Evolutionary conservation across 768 basidiomycete genomes (phyloP), one percentile per base, ranked within the genome.

Genomic region (Dioszegia crocea): DNA sequence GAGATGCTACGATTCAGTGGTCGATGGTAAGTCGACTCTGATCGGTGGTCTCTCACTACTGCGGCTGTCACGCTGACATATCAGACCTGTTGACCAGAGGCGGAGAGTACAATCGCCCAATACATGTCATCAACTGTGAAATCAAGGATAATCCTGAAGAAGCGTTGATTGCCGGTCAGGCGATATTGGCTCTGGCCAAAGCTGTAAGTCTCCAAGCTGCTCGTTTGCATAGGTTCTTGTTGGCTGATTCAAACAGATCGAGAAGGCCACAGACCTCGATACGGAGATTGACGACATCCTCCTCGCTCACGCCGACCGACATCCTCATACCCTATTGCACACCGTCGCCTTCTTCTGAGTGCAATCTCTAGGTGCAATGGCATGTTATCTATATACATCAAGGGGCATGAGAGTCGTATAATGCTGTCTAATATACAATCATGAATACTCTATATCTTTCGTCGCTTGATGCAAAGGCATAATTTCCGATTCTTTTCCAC

Each of bases 61-160:
- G 5, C 3, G 8, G 43, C 1, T 36, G 38, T 14, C n/a, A 2
- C 21, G 43, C 43, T 51, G 58, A 46, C n/a, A 26, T 29, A 9
- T 14, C 59, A 77, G 96, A 99, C 79, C 80, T 99, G 14, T 80
- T 98, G 58, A 78, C 82, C 30, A 84, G 90, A 65, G 92, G 91
- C 27, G 90, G 96, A 3, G 93, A 98, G 57, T 86, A 85, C 71
- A 97, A 91, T 79, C 86, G 86, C 60, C 88, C 93, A 1, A 91
- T 98, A 17, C 96, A 99, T 77, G 77, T 99, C 41, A 89, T 99
- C 71, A 99, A 99, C 77, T 84, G 98, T 61, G 96, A 99, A 74
- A 98, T 98, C 78, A 96, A 89, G 80, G 96, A 99, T 78, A 98
- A 96, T 72, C 93, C 97, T 68, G 96, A 98, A 81, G 96, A 99